phyloP scores from a whole-genome alignment of 2,329 filamentous ascomycete genomes.

The Diaporthe eres region DNA sequence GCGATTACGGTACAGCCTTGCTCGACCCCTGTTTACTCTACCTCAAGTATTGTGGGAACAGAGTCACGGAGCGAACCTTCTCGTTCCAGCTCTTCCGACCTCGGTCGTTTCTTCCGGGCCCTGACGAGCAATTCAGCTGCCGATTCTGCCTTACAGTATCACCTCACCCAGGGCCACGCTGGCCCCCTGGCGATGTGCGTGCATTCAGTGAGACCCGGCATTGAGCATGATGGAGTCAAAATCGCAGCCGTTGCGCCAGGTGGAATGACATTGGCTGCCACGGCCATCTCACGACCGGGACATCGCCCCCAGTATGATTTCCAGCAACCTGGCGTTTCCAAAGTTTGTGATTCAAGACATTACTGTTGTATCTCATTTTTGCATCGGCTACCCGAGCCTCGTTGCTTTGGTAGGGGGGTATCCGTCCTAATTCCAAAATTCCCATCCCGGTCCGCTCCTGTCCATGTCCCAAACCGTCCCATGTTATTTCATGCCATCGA shows the following conservation, averaged over 20 bases:
- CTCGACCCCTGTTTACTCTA: neutral
- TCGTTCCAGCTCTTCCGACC: neutral
- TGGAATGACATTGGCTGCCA: neutral
- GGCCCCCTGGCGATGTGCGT: neutral
- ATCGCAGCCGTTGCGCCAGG: neutral
- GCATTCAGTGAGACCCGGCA: neutral
- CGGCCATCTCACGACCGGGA: neutral
- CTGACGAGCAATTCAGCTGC: neutral
- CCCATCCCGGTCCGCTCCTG: neutral
- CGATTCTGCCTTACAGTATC: neutral
- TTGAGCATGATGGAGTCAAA: constrained; percentile 8
- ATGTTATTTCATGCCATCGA: neutral
- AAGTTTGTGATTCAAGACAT: constrained; percentile 26
- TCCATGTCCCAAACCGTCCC: constrained; percentile 10
- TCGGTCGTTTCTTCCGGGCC: neutral
- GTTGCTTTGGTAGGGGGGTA: constrained; percentile 19
- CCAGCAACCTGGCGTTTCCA: neutral
- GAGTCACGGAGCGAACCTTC: neutral
- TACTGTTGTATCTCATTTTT: constrained; percentile 19
- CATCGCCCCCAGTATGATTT: neutral
- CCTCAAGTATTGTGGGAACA: neutral
- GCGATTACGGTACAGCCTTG: neutral
- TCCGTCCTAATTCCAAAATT: constrained; percentile 6
- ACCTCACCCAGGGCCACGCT: neutral
- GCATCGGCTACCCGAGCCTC: constrained; percentile 13